Evolutionary conservation across 192 early-diverging fungal species (phyloP).

Genomic region (Podila clonocystis): DNA sequence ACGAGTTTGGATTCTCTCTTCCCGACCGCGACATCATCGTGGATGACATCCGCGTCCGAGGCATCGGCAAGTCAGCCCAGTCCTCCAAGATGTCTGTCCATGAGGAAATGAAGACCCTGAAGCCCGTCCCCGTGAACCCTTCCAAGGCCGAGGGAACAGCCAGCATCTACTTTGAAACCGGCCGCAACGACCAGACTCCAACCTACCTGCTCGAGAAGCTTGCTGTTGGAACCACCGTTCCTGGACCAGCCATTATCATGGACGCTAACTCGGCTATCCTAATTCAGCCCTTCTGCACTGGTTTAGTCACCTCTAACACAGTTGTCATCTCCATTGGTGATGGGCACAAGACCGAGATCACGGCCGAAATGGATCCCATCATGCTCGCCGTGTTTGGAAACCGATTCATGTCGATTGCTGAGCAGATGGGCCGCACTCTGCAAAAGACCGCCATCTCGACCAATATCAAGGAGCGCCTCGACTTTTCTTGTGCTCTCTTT

Average conservation of each 20-base stretch:
- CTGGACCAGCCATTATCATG: conserved; percentile 91
- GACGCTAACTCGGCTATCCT: conserved; percentile 90
- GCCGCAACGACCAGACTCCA: conserved; percentile 72
- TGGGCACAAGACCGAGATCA: conserved; percentile 48
- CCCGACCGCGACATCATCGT: conserved; percentile 83
- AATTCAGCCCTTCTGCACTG: conserved; percentile 83
- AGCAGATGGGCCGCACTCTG: conserved; percentile 96
- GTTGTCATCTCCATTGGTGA: conserved; percentile 66
- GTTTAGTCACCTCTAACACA: conserved; percentile 76
- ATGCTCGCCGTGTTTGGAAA: conserved; percentile 92
- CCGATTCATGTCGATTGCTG: conserved; percentile 98
- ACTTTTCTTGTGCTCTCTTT: conserved; percentile 98
- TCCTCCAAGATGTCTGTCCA: conserved; percentile 45
- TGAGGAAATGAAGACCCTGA: conserved; percentile 50
- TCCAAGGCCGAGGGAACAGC: conserved; percentile 53
- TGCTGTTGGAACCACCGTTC: conserved; percentile 69
- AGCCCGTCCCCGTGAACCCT: conserved; percentile 15
- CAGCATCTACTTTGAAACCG: conserved; percentile 82
- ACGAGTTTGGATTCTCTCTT: conserved; percentile 97
- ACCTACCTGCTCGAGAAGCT: conserved; percentile 76
- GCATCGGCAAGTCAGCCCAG: conserved; percentile 69
- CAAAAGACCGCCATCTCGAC: conserved; percentile 96
- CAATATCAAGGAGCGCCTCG: conserved; percentile 98
- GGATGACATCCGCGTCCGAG: conserved; percentile 93
- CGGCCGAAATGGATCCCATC: conserved; percentile 85